Conservation (phyloP, 2,329 filamentous ascomycete genomes). For the Cladosporium oxysporum region DNA sequence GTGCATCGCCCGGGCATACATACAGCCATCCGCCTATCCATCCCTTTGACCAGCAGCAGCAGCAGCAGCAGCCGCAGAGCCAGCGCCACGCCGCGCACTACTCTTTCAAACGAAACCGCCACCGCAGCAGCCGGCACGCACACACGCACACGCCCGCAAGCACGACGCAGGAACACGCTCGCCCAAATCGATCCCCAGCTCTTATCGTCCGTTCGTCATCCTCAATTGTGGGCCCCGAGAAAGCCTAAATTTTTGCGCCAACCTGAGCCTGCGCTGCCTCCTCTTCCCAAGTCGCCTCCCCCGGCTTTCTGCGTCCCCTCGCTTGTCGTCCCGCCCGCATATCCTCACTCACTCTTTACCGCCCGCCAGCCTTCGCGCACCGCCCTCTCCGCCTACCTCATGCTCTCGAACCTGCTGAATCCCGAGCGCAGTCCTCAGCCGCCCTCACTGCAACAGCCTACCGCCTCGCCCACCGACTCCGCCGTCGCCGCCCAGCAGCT, state of each 20-base stretch:
- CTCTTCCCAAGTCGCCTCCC: neutral
- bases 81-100: neutral
- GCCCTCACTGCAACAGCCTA: constrained; percentile 25
- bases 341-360: neutral
- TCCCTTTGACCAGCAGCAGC: constrained; percentile 9
- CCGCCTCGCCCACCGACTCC: constrained; percentile 13
- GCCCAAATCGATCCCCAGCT: constrained; percentile 6
- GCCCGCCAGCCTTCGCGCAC: neutral
- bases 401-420: constrained; percentile 37
- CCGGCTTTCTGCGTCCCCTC: neutral
- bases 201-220: constrained; percentile 19
- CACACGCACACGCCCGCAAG: neutral
- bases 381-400: constrained; percentile 25
- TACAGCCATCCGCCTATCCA: neutral
- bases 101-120: neutral
- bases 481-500: constrained; percentile 3
- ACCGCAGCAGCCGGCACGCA: constrained; percentile 2
- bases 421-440: constrained; percentile 29
- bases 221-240: neutral
- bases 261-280: neutral
- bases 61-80: neutral
- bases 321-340: neutral
- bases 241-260: constrained; percentile 12
- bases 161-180: constrained; percentile 18
- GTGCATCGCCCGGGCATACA: neutral